Base-by-base conservation (phyloP, 768 basidiomycete genomes). In the Suillus spraguei region DNA sequence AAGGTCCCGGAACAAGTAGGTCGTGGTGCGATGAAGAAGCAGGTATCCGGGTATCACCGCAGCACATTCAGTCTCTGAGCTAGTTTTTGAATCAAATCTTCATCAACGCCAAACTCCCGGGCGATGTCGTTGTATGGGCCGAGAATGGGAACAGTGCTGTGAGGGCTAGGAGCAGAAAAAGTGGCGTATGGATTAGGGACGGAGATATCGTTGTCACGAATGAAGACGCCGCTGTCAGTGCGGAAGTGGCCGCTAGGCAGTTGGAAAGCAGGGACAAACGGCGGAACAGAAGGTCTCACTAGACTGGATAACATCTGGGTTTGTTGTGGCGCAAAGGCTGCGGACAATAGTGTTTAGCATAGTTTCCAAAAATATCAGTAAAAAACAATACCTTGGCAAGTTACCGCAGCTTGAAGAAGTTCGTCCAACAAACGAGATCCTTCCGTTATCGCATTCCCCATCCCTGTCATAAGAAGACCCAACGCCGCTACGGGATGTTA, bases 41-140 rank as follows among this genome's bases (percentile, higher is more conserved):
- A 35, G 46, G 47, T 5, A 42, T 53, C 16, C 24, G 38, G 55
- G 38, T 44, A 60, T 74, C 64, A 74, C 64, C 46, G 67, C 46
- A 76, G 65, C 24, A 63, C 66, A 39, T 66, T 58, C 11, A 91
- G 78, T 58, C 89, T 82, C 65, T 88, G 86, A 46, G 84, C 86
- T 52, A 91, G 81, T 4, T 87, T 87, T 69, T 90, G 83, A 52
- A 91, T 84, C 33, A 91, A 71, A 49, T 86, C 81, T 38, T 89
- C 78, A 60, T 90, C 87, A 24, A 91, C 81, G n/a, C 90, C 90
- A 64, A 91, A 91, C 72, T 91, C 90, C 67, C 81, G 81, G 28
- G 90, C 90, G n/a, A 92, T 81, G 28, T 83, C 81, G 53, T 81
- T 81, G 32, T 72, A 86, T 60, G 70, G 81, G 59, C 66, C 69